Evolutionary conservation across 805 yeast species (phyloP), one percentile per base, ranked within the genome.

Genomic region (Saturnispora galanensis): DNA sequence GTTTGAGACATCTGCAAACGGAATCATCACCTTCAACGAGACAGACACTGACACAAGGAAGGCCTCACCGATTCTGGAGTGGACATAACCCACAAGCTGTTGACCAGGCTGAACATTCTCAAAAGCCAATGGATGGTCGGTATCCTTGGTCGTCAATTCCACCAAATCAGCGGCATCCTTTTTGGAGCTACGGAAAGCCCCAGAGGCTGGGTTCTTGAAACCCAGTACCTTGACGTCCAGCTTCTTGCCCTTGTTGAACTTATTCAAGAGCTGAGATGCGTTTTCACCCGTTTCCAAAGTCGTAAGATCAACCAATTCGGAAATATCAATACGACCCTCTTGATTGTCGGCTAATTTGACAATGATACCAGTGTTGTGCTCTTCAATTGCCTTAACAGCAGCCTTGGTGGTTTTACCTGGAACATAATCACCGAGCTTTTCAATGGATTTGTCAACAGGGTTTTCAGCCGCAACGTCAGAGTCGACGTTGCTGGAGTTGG

Each of bases 311-410:
- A 66, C 62, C 34, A 83, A 66, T 62, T 87, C 84, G 13, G 88
- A 74, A 13, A 81, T 69, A 54, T 86, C 95, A 47, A 89, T 64
- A 58, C 94, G 76, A 33, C 95, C 97, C 54, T 76, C 83, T 49
- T 79, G 68, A 57, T 83, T 80, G 48, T 82, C 93, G 43, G 93
- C 88, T 38, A 88, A 67, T 41, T 73, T 73, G 15, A 89, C 83
- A 54, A 80, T 79, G 52, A 89, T 66, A 64, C 85, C 93, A 5
- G 85, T 77, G 31, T 29, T 17, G 11, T 32, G 17, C 30, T 74
- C 77, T 58, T 83, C 84, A 32, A 84, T 72, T 1, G 80, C 66
- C 40, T 72, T 79, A 45, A 89, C 64, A 13, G 59, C 56, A 34
- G 81, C 90, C 48, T 74, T 71, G 8, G 88, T 79, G 17, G 71